phyloP scores from a whole-genome alignment of 441 rosid genomes.

The Pelargonium fulgidum region DNA sequence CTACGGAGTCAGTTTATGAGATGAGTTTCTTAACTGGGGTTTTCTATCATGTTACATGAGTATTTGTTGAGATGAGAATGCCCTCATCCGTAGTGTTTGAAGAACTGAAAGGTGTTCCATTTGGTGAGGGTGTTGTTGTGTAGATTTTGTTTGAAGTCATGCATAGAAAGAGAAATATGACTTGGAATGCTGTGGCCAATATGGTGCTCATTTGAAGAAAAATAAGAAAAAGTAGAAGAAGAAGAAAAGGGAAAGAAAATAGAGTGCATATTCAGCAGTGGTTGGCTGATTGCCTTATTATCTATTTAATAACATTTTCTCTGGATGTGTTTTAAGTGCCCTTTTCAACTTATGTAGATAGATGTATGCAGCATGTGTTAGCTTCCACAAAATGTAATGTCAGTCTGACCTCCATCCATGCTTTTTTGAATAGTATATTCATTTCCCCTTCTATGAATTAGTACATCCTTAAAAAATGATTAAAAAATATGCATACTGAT shows the following conservation, averaged over 20 bases:
- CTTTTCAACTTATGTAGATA: background rate
- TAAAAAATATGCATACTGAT: background rate
- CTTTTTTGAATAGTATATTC: background rate
- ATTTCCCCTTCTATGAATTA: background rate
- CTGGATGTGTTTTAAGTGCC: background rate
- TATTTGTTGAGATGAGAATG: background rate
- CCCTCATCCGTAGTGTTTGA: background rate
- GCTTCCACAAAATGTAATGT: background rate
- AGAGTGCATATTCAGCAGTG: background rate
- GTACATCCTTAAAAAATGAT: background rate
- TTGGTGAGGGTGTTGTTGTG: background rate
- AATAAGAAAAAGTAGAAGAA: no score
- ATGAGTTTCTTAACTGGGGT: background rate
- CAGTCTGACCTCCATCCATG: background rate
- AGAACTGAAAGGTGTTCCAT: background rate
- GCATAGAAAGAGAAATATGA: background rate
- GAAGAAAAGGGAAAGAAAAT: background rate
- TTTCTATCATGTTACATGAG: background rate
- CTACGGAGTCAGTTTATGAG: background rate
- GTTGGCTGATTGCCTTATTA: background rate
- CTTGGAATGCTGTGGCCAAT: background rate
- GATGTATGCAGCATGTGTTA: background rate
- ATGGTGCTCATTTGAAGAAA: background rate
- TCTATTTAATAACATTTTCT: background rate
- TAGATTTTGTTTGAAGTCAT: background rate